A percentile compares a stretch with the other conserved stretches of the same genome.
Evolutionary conservation across 2,329 filamentous ascomycete species (phyloP).

Genomic region (Microcera coccophila): DNA sequence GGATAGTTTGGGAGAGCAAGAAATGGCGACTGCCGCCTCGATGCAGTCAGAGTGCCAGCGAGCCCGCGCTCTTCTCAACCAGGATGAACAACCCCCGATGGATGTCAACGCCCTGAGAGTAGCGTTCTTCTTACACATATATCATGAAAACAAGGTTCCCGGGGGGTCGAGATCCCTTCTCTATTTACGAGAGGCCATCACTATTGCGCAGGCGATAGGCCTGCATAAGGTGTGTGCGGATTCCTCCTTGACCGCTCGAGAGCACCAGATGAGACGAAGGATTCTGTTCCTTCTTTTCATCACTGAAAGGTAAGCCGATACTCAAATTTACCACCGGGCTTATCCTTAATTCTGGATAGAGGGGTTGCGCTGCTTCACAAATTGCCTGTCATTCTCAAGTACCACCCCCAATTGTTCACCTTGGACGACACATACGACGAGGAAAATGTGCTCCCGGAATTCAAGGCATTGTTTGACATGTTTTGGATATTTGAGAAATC

Average conservation of each 20-base stretch:
- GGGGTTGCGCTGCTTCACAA: slow-evolving; percentile 50
- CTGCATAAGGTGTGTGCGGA: slow-evolving; percentile 45
- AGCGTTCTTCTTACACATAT: slow-evolving; percentile 51
- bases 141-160: slow-evolving; percentile 46
- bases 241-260: slow-evolving; percentile 29
- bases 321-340: not conserved
- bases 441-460: slow-evolving; percentile 44
- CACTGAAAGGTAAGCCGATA: slow-evolving; percentile 40
- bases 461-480: slow-evolving; percentile 45
- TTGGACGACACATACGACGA: slow-evolving; percentile 36
- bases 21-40: slow-evolving; percentile 22
- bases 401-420: slow-evolving; percentile 36
- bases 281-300: slow-evolving; percentile 48
- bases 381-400: slow-evolving; percentile 43
- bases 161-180: slow-evolving; percentile 46
- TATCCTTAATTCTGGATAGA: slow-evolving; percentile 22
- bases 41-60: slow-evolving; percentile 25
- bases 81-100: slow-evolving; percentile 24
- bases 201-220: slow-evolving; percentile 46
- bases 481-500: slow-evolving; percentile 50
- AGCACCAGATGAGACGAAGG: slow-evolving; percentile 44
- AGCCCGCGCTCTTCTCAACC: slow-evolving; percentile 18
- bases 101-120: slow-evolving; percentile 40
- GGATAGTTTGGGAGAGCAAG: slow-evolving; percentile 16
- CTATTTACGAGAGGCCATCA: slow-evolving; percentile 49